Percentiles rank a stretch among this genome's conserved stretches.
Conservation (phyloP, 2,329 filamentous ascomycete species). For the Neonectria sp. region DNA sequence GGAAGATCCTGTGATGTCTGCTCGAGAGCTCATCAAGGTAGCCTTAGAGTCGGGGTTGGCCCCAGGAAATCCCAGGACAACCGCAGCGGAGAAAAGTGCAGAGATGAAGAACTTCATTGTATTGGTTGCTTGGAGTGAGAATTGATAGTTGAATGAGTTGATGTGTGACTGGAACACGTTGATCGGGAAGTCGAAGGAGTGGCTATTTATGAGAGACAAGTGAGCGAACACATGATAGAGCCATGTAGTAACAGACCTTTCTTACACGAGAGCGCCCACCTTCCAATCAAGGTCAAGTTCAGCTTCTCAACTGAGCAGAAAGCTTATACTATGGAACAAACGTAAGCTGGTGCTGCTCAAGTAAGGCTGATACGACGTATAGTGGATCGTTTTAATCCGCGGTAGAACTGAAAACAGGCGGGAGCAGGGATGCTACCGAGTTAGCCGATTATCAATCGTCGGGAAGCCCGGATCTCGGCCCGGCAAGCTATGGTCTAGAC, state of each 20-base stretch:
- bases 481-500: slow-evolving; percentile 28
- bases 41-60: background rate
- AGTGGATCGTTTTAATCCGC: slow-evolving; percentile 43
- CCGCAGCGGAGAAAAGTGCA: slow-evolving; percentile 42
- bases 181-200: background rate
- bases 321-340: slow-evolving; percentile 1
- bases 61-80: slow-evolving; percentile 40
- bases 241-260: background rate
- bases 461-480: slow-evolving; percentile 25
- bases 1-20: slow-evolving; percentile 21
- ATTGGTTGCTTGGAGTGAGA: slow-evolving; percentile 9
- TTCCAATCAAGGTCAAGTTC: slow-evolving; percentile 38
- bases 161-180: background rate
- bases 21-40: slow-evolving; percentile 3
- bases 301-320: slow-evolving; percentile 19
- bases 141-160: background rate
- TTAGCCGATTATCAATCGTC: slow-evolving; percentile 7
- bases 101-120: slow-evolving; percentile 47
- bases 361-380: slow-evolving; percentile 44
- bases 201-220: slow-evolving; percentile 6
- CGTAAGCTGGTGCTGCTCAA: slow-evolving; percentile 39
- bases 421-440: slow-evolving; percentile 8
- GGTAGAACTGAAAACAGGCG: slow-evolving; percentile 22
- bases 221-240: background rate
- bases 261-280: slow-evolving; percentile 7